Percentiles rank a stretch among this genome's conserved stretches.
phyloP scores from a whole-genome alignment of 1,284 basidiomycete species.

The Chondrostereum purpureum region DNA sequence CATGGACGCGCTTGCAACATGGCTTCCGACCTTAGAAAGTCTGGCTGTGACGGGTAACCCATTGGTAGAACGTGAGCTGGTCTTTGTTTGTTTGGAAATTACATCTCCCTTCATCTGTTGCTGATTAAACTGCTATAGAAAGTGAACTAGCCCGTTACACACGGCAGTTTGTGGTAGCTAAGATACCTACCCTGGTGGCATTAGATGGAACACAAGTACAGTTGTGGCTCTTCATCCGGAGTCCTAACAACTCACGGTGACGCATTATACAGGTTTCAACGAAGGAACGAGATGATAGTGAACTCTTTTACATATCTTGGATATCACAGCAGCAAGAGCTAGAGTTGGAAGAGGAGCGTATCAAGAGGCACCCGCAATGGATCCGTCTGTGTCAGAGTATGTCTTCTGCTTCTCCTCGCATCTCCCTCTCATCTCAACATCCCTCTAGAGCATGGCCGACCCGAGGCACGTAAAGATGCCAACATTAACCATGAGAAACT shows the following conservation, averaged over 20 bases:
- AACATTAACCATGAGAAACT: slow-evolving; percentile 44
- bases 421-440: slow-evolving; percentile 6
- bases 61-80: slow-evolving; percentile 42
- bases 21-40: slow-evolving; percentile 58
- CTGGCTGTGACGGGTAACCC: slow-evolving; percentile 60
- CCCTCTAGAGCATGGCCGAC: slow-evolving; percentile 55
- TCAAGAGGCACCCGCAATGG: slow-evolving; percentile 57
- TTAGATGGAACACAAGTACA: slow-evolving; percentile 70
- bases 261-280: slow-evolving; percentile 47
- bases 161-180: slow-evolving; percentile 67
- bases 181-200: slow-evolving; percentile 51
- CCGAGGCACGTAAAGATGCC: slow-evolving; percentile 31
- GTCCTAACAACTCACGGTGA: slow-evolving; percentile 15
- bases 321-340: slow-evolving; percentile 39
- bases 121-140: slow-evolving; percentile 27
- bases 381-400: slow-evolving; percentile 53
- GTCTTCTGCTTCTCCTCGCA: slow-evolving; percentile 22
- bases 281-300: slow-evolving; percentile 79
- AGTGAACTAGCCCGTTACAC: slow-evolving; percentile 36
- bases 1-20: slow-evolving; percentile 63
- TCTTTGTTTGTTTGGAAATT: too few species aligned
- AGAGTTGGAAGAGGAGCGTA: slow-evolving; percentile 37
- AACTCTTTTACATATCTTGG: slow-evolving; percentile 76
- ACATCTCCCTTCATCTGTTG: too few species aligned
- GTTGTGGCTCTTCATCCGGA: slow-evolving; percentile 11